Percentiles rank a stretch among this genome's conserved stretches.
phyloP scores from a whole-genome alignment of 192 early-diverging fungal species.

The Podochytrium sp. region DNA sequence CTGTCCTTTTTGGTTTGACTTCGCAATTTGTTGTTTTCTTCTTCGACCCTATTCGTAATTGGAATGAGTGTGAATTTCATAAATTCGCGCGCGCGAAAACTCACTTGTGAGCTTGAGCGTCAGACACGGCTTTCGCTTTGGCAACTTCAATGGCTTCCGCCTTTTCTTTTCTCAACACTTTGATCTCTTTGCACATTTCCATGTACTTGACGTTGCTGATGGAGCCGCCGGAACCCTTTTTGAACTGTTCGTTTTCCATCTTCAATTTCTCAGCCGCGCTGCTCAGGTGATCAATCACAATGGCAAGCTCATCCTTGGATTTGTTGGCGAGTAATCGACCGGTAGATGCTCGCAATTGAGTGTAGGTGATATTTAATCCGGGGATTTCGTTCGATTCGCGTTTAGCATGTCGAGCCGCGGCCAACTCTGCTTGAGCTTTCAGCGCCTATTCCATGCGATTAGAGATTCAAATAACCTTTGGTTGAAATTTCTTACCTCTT shows the following conservation, averaged over 20 bases:
- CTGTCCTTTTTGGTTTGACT: constrained; percentile 31
- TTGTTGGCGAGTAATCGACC: constrained; percentile 32
- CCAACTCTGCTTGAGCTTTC: constrained; percentile 8
- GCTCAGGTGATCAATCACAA: constrained; percentile 38
- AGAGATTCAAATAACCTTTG: neutral
- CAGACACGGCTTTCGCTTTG: constrained; percentile 16
- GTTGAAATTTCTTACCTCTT: constrained; percentile 26
- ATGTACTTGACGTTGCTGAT: constrained; percentile 39
- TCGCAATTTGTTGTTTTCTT: constrained; percentile 44
- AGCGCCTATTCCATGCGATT: constrained; percentile 27
- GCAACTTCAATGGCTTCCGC: constrained; percentile 16
- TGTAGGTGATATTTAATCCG: constrained; percentile 35
- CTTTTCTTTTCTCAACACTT: constrained; percentile 40
- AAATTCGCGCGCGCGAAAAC: neutral
- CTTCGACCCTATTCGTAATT: constrained; percentile 45
- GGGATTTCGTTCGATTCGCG: constrained; percentile 35
- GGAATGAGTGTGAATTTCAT: no score
- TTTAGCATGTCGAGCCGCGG: constrained; percentile 14
- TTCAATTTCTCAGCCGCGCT: constrained; percentile 33
- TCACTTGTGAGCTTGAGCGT: constrained; percentile 25
- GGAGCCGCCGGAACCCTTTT: constrained; percentile 15
- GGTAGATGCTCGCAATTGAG: constrained; percentile 27
- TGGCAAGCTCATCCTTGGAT: constrained; percentile 31
- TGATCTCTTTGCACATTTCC: constrained; percentile 42
- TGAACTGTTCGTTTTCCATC: constrained; percentile 37